These are phyloP conservation scores for Pholiota molesta DNA, from an alignment of 768 basidiomycete genomes.

Conservation along the genomic window DNA sequence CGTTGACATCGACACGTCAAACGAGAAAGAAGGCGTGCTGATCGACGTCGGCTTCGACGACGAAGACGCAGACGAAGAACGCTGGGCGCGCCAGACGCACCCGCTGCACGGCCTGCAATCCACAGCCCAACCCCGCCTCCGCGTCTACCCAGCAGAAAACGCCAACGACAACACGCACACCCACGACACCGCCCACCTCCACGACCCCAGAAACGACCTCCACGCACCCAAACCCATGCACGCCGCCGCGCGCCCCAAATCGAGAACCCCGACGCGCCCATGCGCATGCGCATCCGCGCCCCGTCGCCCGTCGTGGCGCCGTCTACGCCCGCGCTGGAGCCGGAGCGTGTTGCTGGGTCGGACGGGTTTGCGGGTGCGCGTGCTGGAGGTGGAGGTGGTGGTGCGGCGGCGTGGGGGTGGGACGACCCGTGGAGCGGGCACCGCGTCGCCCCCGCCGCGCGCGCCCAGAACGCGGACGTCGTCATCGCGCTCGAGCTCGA, in stretches of 20 bases:
- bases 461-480: background rate
- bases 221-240: background rate
- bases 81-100: background rate
- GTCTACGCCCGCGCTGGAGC: no score
- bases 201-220: background rate
- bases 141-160: background rate
- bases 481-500: background rate
- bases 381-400: no score
- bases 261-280: background rate
- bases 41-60: background rate
- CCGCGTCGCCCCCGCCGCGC: background rate
- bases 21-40: background rate
- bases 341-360: no score
- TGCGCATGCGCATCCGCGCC: no score
- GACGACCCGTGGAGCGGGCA: constrained; percentile 16
- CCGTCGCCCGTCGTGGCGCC: no score
- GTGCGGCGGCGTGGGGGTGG: no score
- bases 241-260: background rate
- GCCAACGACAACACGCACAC: background rate
- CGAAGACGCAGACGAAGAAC: background rate
- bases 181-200: background rate
- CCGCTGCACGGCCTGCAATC: background rate
- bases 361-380: no score
- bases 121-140: background rate
- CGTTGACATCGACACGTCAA: background rate